Evolutionary conservation across 208 protist genomes (phyloP), one percentile per base, ranked within the genome.

Genomic region (Trypanosoma vivax): DNA sequence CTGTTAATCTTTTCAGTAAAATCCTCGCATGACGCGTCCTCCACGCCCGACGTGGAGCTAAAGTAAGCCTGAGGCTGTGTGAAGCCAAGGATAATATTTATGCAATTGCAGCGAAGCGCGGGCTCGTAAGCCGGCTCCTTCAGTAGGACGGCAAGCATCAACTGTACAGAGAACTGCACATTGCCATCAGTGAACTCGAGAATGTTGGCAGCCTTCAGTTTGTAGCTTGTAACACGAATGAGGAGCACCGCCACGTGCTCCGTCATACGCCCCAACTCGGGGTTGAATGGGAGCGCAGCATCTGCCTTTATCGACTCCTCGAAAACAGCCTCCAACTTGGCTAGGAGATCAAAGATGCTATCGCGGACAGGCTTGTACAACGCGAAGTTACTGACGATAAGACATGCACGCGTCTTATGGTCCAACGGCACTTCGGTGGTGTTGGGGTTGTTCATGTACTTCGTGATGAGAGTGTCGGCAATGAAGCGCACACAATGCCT

Each of bases 21-120:
- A 13, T 81, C 82, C 30, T 63, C 39, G 70, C 83, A 92, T 49
- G 67, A 79, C 58, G 86, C 73, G 50, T 88, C 78, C 68, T 91
- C 74, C 25, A 91, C 82, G 38, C 34, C 48, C 33, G 51, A 25
- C n/a, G 66, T 73, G 6, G 69, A 65, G 27, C 52, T 56, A 54
- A 96, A 96, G 76, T 92, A 96, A 5, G 89, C 81, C 63, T 91
- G 82, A 3, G 89, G 89, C 56, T 92, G 87, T 29, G 85, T 96
- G 66, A 92, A 94, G 49, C 89, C 89, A 6, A 84, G 65, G 39
- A 96, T 70, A 24, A 73, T 78, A 38, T 70, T 82, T 65, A 94
- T 92, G 60, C 83, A 92, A 67, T 93, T 94, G 69, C 81, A 90
- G 18, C 83, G 80, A 56, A 96, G 79, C 50, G 72, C 77, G 23